Base-by-base conservation (phyloP, 176 grass and related monocot species). In the Ampelocalamus luodianensis region DNA sequence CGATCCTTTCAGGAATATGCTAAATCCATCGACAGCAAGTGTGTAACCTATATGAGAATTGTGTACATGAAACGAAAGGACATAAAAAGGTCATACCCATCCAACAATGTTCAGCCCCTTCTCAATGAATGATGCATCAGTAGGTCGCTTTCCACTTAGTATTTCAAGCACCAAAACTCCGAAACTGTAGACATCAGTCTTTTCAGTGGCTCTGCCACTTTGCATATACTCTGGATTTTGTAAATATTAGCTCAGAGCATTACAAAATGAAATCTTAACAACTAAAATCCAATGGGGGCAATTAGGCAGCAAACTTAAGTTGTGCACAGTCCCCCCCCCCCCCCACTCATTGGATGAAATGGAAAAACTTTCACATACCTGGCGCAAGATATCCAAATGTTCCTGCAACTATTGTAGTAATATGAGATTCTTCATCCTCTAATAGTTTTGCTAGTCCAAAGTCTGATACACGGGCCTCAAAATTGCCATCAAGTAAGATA, bases 331-430 rank as follows among this genome's bases (percentile, higher is more conserved):
- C 77, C 27, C 69, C 10, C 32, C 78, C 10, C 10, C 64, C 69
- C 10, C 32, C 78, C 10, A 6, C 64, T 34, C 18, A 55, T 36
- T 51, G 77, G 27, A 56, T 69, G 48, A 34, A 68, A 85, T 73
- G 5, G 22, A 11, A 69, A 22, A 68, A 18, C 49, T 74, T 77
- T 77, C 9, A 26, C 87, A 79, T 89, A 99, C 96, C 96, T 90
- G 96, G 96, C 18, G 96, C 96, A 86, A 99, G 96, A 88, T 99
- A 99, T 44, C 96, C 96, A 91, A 99, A 99, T 85, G 96, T 99
- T 81, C 96, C 96, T 71, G 93, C 96, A 77, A 99, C 96, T 84
- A 99, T 99, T 54, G 96, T 99, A 77, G 96, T 99, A 71, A 99
- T 99, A 88, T 99, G 96, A 49, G 96, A 96, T 69, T 99, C 88